Evolutionary conservation across 164 flowering plant genomes (phyloP), one percentile per base, ranked within the genome.

Genomic region (Magnolia changhungtana): DNA sequence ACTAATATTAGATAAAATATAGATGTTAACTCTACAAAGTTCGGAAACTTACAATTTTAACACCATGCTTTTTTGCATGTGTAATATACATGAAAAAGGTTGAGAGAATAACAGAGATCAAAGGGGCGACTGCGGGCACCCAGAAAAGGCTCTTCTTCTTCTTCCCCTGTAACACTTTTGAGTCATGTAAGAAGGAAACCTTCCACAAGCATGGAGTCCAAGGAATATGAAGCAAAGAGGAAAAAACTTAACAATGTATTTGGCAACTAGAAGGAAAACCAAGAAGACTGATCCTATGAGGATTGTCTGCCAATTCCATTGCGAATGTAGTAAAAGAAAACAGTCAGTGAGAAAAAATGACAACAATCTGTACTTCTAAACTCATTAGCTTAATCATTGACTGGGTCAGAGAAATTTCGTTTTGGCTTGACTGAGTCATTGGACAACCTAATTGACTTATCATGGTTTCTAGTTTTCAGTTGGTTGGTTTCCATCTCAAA

Each of bases 301-400:
- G 77, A 96, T 88, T 14, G 98, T 94, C 86, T 89, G 94, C 99
- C 95, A 90, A 83, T 94, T 94, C 99, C 98, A 94, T 98, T 96
- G 90, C 84, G 87, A 85, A 75, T 37, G 51, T 14, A 16, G 7
- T 66, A 51, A 67, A 8, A 67, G n/a, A 5, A 14, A 67, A 67
- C 49, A 67, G 49, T 67, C 37, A 67, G 13, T 29, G 10, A 18
- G 49, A 27, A 52, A 52, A 52, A 14, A 52, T 1, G 59, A 52
- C n/a, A n/a, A n/a, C n/a, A n/a, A n/a, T n/a, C n/a, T n/a, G n/a
- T n/a, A n/a, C n/a, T n/a, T n/a, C n/a, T n/a, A n/a, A n/a, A n/a
- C n/a, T n/a, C n/a, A n/a, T n/a, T n/a, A n/a, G n/a, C n/a, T n/a
- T n/a, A n/a, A n/a, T n/a, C n/a, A n/a, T n/a, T n/a, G n/a, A n/a